Evolutionary conservation across 169 alveolate genomes (phyloP).

Genomic region (Eimeria brunetti): DNA sequence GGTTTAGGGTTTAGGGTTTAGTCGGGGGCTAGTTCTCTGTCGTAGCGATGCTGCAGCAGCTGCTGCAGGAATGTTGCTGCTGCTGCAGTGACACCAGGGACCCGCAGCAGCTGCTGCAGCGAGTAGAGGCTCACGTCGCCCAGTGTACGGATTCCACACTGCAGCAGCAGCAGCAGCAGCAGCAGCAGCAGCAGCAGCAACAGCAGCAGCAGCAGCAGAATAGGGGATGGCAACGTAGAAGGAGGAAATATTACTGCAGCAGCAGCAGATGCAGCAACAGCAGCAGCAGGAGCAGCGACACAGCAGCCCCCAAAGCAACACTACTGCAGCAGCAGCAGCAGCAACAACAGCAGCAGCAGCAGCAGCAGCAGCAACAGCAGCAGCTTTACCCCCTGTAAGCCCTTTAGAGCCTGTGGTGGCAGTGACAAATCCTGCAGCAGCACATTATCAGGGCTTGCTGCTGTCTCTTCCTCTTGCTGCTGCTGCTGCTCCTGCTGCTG

Average conservation of each 20-base stretch:
- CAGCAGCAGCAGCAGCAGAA: too few species aligned
- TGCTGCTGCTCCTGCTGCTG: constrained; percentile 24
- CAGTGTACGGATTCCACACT: constrained; percentile 8
- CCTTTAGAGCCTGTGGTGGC: background rate
- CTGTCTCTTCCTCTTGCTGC: constrained; percentile 10
- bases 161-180: constrained; percentile 48
- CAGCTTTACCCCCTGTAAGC: background rate
- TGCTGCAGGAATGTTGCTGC: constrained; percentile 43
- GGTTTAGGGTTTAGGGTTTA: constrained; percentile 39
- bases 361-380: background rate
- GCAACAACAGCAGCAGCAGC: background rate
- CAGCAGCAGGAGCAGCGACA: background rate
- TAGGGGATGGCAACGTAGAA: background rate
- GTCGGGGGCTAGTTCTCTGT: background rate
- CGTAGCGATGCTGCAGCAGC: constrained; percentile 31
- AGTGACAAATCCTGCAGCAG: constrained; percentile 9
- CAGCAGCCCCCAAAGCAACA: background rate
- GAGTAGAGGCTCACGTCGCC: background rate
- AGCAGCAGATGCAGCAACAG: background rate
- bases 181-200: background rate
- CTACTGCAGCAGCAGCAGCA: background rate
- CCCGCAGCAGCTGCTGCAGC: constrained; percentile 33
- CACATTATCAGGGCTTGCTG: constrained; percentile 9
- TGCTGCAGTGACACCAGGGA: background rate
- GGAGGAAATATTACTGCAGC: constrained; percentile 6